A percentile compares a stretch with the other conserved stretches of the same genome.
Evolutionary conservation across 2,329 filamentous ascomycete species (phyloP).

Genomic region (Nemania sp.): DNA sequence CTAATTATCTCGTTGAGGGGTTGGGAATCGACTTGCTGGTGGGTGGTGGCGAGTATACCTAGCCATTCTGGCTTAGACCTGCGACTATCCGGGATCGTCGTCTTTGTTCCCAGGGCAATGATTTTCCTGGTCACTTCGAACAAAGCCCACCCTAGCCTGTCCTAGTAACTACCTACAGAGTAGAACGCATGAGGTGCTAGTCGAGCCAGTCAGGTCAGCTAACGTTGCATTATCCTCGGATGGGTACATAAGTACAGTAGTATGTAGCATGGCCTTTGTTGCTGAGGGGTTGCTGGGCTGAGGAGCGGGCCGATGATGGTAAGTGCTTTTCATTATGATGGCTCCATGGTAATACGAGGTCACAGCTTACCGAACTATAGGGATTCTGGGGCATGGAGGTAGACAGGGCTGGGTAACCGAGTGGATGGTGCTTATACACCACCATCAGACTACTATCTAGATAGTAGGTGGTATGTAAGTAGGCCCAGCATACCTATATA

Average conservation of each 20-base stretch:
- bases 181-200: constrained; percentile 1
- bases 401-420: background rate
- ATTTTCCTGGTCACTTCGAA: constrained; percentile 21
- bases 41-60: constrained; percentile 40
- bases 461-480: background rate
- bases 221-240: constrained; percentile 32
- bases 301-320: constrained; percentile 32
- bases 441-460: too few species aligned
- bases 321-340: constrained; percentile 32
- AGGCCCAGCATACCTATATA: background rate
- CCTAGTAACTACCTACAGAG: too few species aligned
- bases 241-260: background rate
- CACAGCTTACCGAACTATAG: constrained; percentile 36
- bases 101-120: constrained; percentile 42
- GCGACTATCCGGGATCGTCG: constrained; percentile 38
- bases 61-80: constrained; percentile 35
- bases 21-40: constrained; percentile 38
- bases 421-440: background rate
- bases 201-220: constrained; percentile 25
- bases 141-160: constrained; percentile 25
- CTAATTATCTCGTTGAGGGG: constrained; percentile 33
- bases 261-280: constrained; percentile 14
- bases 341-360: constrained; percentile 43
- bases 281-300: constrained; percentile 12
- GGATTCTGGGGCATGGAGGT: constrained; percentile 31